These are phyloP conservation scores for Polyporus tsugae DNA, from an alignment of 1,284 basidiomycete species.

Conservation along the genomic window DNA sequence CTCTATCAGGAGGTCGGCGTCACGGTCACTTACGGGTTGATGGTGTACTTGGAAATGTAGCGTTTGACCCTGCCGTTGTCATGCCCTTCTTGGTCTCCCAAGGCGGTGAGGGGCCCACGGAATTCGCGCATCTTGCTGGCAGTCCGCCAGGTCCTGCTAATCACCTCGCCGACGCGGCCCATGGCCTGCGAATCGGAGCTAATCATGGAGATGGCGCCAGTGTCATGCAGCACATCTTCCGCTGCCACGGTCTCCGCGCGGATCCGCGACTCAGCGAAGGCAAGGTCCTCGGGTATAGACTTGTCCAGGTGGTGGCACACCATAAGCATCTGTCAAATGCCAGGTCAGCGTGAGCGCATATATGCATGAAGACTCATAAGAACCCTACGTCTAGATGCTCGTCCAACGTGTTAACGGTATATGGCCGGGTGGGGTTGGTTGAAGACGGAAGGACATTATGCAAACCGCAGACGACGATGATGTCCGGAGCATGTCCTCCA, in stretches of 20 bases:
- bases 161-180: conserved; percentile 97
- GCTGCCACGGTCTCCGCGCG: conserved; percentile 97
- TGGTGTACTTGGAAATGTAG: conserved; percentile 96
- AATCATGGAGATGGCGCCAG: conserved; percentile 96
- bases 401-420: conserved; percentile 91
- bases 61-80: conserved; percentile 98
- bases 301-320: conserved; percentile 93
- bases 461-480: conserved; percentile 93
- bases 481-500: conserved; percentile 97
- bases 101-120: conserved; percentile 70
- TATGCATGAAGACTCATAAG: conserved; percentile 9
- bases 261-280: conserved; percentile 98
- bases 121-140: conserved; percentile 93
- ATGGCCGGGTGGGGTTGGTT: conserved; percentile 97
- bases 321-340: conserved; percentile 88
- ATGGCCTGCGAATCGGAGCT: conserved; percentile 97
- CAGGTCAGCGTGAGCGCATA: conserved; percentile 14
- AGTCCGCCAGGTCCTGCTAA: conserved; percentile 94
- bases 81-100: conserved; percentile 70
- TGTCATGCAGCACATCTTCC: conserved; percentile 96
- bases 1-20: neutral
- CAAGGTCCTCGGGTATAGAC: conserved; percentile 92
- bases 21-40: conserved; percentile 87
- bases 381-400: conserved; percentile 92
- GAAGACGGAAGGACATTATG: conserved; percentile 96